Base-by-base conservation (phyloP, 257 asterid genomes). In the Nicotiana tomentosiformis region DNA sequence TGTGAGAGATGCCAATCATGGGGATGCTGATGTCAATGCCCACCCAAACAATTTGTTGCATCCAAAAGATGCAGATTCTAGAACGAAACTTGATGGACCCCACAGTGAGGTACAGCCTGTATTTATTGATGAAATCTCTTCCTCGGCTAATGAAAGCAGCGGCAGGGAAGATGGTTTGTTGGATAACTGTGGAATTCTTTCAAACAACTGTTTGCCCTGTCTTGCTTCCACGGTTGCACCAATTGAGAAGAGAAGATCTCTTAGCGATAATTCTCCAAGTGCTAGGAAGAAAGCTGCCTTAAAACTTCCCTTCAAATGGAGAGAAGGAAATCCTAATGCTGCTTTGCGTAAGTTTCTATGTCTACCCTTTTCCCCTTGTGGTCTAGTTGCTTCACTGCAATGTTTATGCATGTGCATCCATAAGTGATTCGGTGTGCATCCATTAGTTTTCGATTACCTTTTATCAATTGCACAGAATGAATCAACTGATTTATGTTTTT, bases 191-290 rank as follows among this genome's bases (percentile, higher is more conserved):
- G 99, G 98, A 33, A 89, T 96, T 81, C 85, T 90, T 80, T 91
- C 95, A 8, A 89, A 80, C 74, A 94, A 92, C 83, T 96, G 99
- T 85, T 88, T 96, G 87, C 98, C 99, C 29, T 96, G 98, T 84
- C 90, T 96, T 78, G 94, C 98, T 83, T 92, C 97, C 14, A 84
- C 97, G 26, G 93, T 88, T 58, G 87, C 90, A 10, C 76, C 91
- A 0, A 88, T 86, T 26, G 97, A 94, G 77, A 96, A 94, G 93
- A 90, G 95, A 83, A 86, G 90, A 85, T 90, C 97, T 1, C 76
- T 89, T 26, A 92, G 88, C 89, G 91, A 91, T 37, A 92, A 91
- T 84, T 95, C 99, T 83, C 89, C 99, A 11, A 88, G 87, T 85
- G 85, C 90, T 6, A 87, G 91, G 87, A 96, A 94, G 87, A 96